Evolutionary conservation across 2,329 filamentous ascomycete genomes (phyloP), one percentile per base, ranked within the genome.

Genomic region (Cryphonectria naterciae): DNA sequence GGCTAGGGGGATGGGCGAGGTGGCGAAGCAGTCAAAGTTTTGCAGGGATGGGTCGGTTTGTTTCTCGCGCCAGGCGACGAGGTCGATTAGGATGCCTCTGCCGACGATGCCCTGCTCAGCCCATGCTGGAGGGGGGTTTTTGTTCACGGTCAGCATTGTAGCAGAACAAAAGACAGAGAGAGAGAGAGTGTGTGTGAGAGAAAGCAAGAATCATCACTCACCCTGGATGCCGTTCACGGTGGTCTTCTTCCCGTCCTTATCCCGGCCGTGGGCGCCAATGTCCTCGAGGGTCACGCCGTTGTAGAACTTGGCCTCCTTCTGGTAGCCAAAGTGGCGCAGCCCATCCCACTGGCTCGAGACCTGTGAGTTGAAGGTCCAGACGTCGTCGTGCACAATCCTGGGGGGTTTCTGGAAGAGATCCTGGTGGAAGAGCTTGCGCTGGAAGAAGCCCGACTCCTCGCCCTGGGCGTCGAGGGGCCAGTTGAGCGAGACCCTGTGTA

Each of bases 341-440:
- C 86, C 86, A 74, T 88, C 87, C 86, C 86, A 89, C 77, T 89
- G 87, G 60, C 84, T 86, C 52, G 85, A 86, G 10, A 83, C 83
- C 77, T 89, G 88, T 0, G 87, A 85, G 77, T 90, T 90, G 74
- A 89, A 86, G 0, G 82, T 83, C 83, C 87, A 87, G 41, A 85
- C 80, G 77, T 91, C 88, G 76, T 91, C 89, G 76, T 91, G 90
- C 37, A 89, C 85, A 7, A 82, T 80, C 22, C 84, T 79, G 2
- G 85, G 85, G 2, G 81, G 77, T 78, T 88, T 88, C 61, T 84
- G 81, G 70, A 85, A 82, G 37, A 89, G 77, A 22, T 86, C 77
- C 74, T 88, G 84, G 71, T 87, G 81, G 75, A 92, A 89, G 3
- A 82, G 78, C 71, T 85, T 83, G 22, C 89, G 84, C 70, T 83